Base-by-base conservation (phyloP, 148 eudicot species). In the Chenopodium suecicum region DNA sequence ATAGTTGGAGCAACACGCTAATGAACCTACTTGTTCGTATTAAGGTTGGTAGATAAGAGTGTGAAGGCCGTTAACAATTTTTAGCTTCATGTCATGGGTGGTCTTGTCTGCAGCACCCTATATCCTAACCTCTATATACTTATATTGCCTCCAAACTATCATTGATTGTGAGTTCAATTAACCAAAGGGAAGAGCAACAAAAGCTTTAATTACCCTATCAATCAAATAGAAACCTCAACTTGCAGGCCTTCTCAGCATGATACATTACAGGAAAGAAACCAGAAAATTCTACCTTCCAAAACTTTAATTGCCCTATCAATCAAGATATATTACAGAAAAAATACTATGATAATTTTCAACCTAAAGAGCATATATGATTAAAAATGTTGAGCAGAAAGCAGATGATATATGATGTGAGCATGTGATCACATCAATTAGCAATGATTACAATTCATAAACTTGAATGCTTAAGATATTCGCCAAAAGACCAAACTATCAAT, bases 381-480 rank as follows among this genome's bases (percentile, higher is more conserved):
- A 23, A 19, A 62, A 56, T 4, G 4, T 4, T 27, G 12, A 17
- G 47, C 5, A 25, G n/a, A 73, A 73, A 63, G 72, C 47, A 73
- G 29, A 4, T 25, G 10, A 50, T 66, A 50, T 34, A 31, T 46
- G 77, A 25, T 60, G 34, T 27, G 2, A 73, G n/a, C 82, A 80
- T 60, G 60, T 72, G 82, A 46, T 60, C 46, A 32, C 23, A 71
- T n/a, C 22, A 31, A 54, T 34, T 47, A 58, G 71, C 37, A 62
- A 60, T 63, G 71, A 62, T 41, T 72, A 80, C 67, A 56, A 12
- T 37, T 80, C 13, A 54, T 71, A 22, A 65, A 74, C 83, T 47
- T 17, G 50, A 74, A 46, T 74, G 62, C 25, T n/a, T 67, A 29
- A 72, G 56, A 72, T 72, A 2, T 29, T 77, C 72, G 34, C 60